A percentile compares a stretch with the other conserved stretches of the same genome.
Evolutionary conservation across 352 stramenopile species (phyloP).

Genomic region (Globisporangium cystogenes): DNA sequence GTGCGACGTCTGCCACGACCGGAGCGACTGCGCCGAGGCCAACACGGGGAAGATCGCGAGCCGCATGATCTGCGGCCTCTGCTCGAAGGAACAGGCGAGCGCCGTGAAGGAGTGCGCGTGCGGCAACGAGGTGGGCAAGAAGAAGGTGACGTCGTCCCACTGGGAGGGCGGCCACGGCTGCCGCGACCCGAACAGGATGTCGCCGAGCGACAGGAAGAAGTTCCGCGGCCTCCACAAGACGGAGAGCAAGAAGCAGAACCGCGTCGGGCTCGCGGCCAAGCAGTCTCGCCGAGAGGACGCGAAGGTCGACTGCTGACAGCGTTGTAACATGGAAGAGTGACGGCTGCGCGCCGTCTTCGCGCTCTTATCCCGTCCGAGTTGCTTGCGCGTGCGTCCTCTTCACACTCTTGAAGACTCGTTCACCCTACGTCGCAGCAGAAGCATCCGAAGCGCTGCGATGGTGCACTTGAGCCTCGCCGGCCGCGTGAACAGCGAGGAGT

Average conservation of each 20-base stretch:
- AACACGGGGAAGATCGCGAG: conserved; percentile 75
- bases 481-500: conserved; percentile 65
- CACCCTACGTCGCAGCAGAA: not conserved
- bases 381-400: not conserved
- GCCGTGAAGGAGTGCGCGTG: conserved; percentile 70
- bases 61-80: conserved; percentile 79
- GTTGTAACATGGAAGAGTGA: not conserved
- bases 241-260: conserved; percentile 73
- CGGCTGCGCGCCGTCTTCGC: too few species aligned
- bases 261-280: conserved; percentile 60
- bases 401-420: not conserved
- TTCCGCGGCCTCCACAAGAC: conserved; percentile 74
- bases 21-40: conserved; percentile 58
- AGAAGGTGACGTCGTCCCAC: conserved; percentile 39
- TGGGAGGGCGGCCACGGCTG: conserved; percentile 80
- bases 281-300: conserved; percentile 7
- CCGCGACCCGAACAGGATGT: conserved; percentile 58
- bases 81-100: conserved; percentile 77
- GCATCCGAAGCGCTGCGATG: not conserved
- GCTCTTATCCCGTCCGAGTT: not conserved
- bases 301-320: not conserved
- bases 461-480: conserved; percentile 27
- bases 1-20: conserved; percentile 79
- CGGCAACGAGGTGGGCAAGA: conserved; percentile 57
- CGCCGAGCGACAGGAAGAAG: conserved; percentile 64